A percentile compares a stretch with the other conserved stretches of the same genome.
Evolutionary conservation across 768 basidiomycete species (phyloP).

Genomic region (Amanita pallidorosea): DNA sequence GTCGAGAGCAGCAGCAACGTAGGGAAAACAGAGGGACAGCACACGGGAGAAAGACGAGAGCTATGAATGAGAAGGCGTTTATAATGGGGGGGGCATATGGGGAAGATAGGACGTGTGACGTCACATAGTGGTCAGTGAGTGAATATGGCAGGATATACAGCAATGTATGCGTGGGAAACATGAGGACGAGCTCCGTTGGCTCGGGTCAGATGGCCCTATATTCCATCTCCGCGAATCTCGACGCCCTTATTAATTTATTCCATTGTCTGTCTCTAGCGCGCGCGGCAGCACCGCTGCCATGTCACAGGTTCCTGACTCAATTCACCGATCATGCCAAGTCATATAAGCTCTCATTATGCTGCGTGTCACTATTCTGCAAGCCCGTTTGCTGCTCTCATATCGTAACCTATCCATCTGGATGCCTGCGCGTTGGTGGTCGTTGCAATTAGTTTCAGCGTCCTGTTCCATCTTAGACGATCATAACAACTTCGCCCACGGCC

Average conservation of each 20-base stretch:
- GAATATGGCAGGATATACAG: background rate
- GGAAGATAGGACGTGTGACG: background rate
- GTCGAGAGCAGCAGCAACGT: too few species aligned
- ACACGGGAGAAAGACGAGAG: too few species aligned
- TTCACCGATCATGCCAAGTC: conserved; percentile 2
- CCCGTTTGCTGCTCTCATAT: background rate
- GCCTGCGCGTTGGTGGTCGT: background rate
- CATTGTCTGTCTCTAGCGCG: background rate
- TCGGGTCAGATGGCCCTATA: background rate
- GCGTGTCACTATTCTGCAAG: background rate
- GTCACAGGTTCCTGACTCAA: background rate
- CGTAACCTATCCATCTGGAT: background rate
- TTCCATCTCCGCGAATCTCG: conserved; percentile 7
- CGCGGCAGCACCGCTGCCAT: background rate
- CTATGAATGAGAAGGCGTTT: background rate
- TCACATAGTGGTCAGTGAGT: background rate
- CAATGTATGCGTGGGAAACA: background rate
- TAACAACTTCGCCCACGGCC: background rate
- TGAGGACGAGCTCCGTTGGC: background rate
- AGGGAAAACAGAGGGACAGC: too few species aligned
- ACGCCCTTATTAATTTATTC: background rate
- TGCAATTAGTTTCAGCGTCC: background rate
- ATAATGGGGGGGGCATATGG: conserved; percentile 5
- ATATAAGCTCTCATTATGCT: conserved; percentile 1
- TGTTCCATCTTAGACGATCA: background rate